phyloP scores from a whole-genome alignment of 257 asterid species.

The Fraxinus quadrangulata region DNA sequence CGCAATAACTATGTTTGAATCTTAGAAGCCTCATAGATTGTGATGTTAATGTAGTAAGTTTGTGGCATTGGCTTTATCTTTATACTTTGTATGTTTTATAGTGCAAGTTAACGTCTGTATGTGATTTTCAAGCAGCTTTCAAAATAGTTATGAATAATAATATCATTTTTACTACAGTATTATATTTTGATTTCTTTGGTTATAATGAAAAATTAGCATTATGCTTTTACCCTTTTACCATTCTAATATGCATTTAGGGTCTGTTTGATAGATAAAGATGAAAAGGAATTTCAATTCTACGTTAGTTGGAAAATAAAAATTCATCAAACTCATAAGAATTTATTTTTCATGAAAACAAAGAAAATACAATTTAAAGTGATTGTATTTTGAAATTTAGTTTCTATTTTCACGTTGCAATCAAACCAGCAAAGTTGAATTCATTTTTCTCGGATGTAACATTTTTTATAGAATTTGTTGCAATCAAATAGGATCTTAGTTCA shows the following conservation, averaged over 20 bases:
- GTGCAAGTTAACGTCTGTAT: neutral
- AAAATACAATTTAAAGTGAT: too few relatives aligned
- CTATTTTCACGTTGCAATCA: too few relatives aligned
- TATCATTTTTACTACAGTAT: too few relatives aligned
- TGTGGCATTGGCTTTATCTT: neutral
- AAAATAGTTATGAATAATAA: neutral
- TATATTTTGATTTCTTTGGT: neutral
- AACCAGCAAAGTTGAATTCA: too few relatives aligned
- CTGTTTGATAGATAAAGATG: too few relatives aligned
- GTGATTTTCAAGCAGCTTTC: neutral
- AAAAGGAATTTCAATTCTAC: too few relatives aligned
- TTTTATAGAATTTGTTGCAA: too few relatives aligned
- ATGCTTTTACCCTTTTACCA: neutral
- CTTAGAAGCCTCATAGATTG: neutral
- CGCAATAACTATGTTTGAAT: constrained; percentile 13
- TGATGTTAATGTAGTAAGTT: constrained; percentile 6
- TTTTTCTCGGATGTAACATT: too few relatives aligned
- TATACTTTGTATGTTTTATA: neutral
- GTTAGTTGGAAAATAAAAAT: too few relatives aligned
- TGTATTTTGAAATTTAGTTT: too few relatives aligned
- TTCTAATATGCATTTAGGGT: neutral
- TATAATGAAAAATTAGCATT: neutral
- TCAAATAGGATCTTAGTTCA: neutral
- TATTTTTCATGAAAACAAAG: too few relatives aligned
- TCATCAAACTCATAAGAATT: too few relatives aligned